These are phyloP conservation scores for Agrocybe pediades DNA, from an alignment of 768 basidiomycete genomes.

Conservation along the genomic window DNA sequence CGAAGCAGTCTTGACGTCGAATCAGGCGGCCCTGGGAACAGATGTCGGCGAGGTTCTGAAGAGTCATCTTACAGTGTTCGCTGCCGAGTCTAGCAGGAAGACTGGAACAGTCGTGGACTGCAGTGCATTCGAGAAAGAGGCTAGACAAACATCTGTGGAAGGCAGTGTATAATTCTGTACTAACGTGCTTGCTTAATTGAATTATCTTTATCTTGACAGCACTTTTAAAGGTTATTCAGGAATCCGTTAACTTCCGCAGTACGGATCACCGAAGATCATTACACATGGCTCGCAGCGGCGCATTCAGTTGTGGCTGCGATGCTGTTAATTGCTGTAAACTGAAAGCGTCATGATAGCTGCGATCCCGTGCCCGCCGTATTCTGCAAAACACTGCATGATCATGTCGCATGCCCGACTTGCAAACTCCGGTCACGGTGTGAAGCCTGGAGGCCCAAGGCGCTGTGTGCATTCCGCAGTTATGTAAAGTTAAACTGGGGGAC, in stretches of 20 bases:
- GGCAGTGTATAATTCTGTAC: neutral
- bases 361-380: neutral
- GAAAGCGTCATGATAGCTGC: neutral
- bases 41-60: conserved; percentile 68
- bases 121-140: conserved; percentile 57
- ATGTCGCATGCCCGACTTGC: neutral
- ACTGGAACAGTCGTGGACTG: conserved; percentile 74
- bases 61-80: conserved; percentile 86
- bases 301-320: neutral
- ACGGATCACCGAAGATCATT: neutral
- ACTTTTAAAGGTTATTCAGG: neutral
- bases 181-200: neutral
- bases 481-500: too few species aligned
- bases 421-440: neutral
- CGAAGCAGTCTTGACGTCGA: conserved; percentile 65
- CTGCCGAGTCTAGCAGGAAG: conserved; percentile 76
- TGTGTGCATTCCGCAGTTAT: neutral
- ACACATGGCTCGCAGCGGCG: neutral
- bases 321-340: neutral
- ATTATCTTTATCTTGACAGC: neutral
- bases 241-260: neutral
- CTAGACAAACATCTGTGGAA: conserved; percentile 13
- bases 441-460: neutral
- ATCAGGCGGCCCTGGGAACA: conserved; percentile 69
- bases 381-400: neutral